Evolutionary conservation across 805 yeast genomes (phyloP).

Genomic region (Yarrowia sp.): DNA sequence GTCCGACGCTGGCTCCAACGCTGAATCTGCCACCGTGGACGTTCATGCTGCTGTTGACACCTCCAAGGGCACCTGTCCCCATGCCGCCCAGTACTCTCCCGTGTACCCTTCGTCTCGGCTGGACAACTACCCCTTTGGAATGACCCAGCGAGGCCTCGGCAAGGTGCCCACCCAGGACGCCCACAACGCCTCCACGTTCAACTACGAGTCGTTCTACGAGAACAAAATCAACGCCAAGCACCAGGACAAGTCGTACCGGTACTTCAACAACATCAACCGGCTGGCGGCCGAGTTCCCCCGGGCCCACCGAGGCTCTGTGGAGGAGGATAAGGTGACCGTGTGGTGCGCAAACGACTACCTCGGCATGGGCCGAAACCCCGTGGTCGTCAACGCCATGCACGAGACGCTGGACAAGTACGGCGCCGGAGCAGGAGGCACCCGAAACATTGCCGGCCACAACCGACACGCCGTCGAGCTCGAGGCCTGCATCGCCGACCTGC

Average conservation of each 20-base stretch:
- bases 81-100: conserved; percentile 25
- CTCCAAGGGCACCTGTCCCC: conserved; percentile 27
- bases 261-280: conserved; percentile 94
- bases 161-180: conserved; percentile 27
- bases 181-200: conserved; percentile 44
- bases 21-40: conserved; percentile 39
- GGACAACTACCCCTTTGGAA: conserved; percentile 24
- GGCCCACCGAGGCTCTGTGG: conserved; percentile 75
- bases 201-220: conserved; percentile 66
- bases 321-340: conserved; percentile 82
- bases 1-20: conserved; percentile 35
- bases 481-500: conserved; percentile 80
- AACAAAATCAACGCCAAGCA: conserved; percentile 70
- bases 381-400: conserved; percentile 73
- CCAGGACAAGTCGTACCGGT: conserved; percentile 87
- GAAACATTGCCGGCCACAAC: conserved; percentile 98
- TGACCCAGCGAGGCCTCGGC: conserved; percentile 24
- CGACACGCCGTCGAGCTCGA: conserved; percentile 84
- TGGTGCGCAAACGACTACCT: conserved; percentile 99
- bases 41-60: conserved; percentile 34
- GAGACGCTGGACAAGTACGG: conserved; percentile 83
- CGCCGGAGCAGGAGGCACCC: conserved; percentile 98
- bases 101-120: conserved; percentile 24
- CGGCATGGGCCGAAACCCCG: conserved; percentile 84
- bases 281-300: conserved; percentile 88